phyloP scores from a whole-genome alignment of 345 rosid genomes.

The Populus euphratica region DNA sequence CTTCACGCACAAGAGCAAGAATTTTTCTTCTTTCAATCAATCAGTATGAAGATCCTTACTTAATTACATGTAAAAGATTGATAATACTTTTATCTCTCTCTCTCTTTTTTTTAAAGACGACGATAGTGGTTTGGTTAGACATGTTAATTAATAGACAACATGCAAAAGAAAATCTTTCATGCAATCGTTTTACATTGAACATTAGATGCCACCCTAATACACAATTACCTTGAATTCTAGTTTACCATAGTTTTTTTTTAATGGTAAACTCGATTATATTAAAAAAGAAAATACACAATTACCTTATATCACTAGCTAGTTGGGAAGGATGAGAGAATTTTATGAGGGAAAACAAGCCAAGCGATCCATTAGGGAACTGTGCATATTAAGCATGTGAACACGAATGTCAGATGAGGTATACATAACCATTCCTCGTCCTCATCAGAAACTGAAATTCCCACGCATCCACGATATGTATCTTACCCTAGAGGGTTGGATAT shows the following conservation, averaged over 20 bases:
- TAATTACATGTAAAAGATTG: no score
- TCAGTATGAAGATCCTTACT: neutral
- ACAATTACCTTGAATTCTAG: neutral
- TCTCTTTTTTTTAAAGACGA: no score
- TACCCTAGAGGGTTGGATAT: neutral
- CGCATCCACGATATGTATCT: neutral
- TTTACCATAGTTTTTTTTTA: no score
- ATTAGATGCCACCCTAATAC: neutral
- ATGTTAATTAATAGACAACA: neutral
- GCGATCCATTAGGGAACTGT: no score
- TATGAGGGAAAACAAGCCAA: neutral
- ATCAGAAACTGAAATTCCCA: neutral
- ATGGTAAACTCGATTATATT: no score
- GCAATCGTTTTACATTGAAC: no score
- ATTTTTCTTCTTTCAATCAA: no score
- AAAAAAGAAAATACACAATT: neutral
- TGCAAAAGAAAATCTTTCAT: neutral
- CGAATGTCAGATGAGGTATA: neutral
- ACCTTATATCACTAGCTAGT: neutral
- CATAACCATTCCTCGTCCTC: neutral
- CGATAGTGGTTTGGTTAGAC: neutral
- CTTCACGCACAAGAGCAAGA: no score
- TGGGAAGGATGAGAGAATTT: neutral
- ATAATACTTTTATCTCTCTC: no score
- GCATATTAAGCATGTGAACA: neutral